Evolutionary conservation across 164 flowering plant genomes (phyloP).

Genomic region (Sextonia rubra): DNA sequence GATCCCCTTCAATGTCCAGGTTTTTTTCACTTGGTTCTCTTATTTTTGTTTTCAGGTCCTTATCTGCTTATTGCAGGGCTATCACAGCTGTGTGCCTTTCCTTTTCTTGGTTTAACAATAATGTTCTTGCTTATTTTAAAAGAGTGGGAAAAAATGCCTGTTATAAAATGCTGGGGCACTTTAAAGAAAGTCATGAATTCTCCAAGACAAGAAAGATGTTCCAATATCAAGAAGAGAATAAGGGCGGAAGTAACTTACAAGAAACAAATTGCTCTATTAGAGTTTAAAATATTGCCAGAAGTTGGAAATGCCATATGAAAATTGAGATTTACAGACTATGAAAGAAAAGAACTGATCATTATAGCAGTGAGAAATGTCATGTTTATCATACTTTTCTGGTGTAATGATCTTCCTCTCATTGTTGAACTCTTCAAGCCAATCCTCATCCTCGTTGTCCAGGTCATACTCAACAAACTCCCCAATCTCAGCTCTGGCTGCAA

Average conservation of each 20-base stretch:
- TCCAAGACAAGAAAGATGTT: no score
- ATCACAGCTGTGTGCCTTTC: no score
- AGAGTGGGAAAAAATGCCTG: no score
- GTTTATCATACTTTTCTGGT: constrained; percentile 59
- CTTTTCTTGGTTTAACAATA: no score
- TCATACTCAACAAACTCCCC: constrained; percentile 99
- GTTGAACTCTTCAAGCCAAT: constrained; percentile 83
- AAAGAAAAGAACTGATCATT: constrained; percentile 1
- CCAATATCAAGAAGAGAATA: no score
- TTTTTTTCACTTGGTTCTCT: no score
- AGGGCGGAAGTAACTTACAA: background rate
- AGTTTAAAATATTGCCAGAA: background rate
- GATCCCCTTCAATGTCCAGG: no score
- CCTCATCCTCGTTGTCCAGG: constrained; percentile 95
- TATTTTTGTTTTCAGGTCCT: no score
- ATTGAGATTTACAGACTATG: background rate
- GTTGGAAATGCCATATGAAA: background rate
- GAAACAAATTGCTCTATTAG: background rate
- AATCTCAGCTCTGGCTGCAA: constrained; percentile 83
- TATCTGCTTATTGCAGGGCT: no score
- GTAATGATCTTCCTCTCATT: constrained; percentile 52
- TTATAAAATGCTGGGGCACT: no score
- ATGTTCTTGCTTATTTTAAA: no score
- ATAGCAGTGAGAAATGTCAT: background rate
- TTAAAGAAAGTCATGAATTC: no score